Percentiles rank a stretch among this genome's conserved stretches.
Evolutionary conservation across 1,284 basidiomycete species (phyloP).

Genomic region (Phlebopus sp.): DNA sequence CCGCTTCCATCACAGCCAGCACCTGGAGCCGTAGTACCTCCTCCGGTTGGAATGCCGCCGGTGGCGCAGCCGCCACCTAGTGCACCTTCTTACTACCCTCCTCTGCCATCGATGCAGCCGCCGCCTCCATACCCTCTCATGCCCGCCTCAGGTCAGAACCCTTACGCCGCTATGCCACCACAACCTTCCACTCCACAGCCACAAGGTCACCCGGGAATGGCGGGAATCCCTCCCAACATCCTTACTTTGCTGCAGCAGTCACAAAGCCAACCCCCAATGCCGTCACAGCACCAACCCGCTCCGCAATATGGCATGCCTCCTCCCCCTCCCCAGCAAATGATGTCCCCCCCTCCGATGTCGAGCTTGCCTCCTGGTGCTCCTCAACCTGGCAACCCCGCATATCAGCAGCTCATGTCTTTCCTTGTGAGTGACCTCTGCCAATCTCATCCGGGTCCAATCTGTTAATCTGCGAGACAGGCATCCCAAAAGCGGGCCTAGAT

Average conservation of each 20-base stretch:
- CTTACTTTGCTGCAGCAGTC: conserved; percentile 57
- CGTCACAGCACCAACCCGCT: conserved; percentile 35
- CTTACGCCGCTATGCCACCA: conserved; percentile 39
- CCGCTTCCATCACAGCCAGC: conserved; percentile 30
- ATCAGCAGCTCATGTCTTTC: conserved; percentile 55
- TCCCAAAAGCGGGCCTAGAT: conserved; percentile 26
- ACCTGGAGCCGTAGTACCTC: conserved; percentile 33
- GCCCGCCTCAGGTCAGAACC: conserved; percentile 23
- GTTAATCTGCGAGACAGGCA: conserved; percentile 11
- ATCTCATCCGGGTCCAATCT: neutral
- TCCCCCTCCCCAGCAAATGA: conserved; percentile 32
- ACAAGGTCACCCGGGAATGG: conserved; percentile 35
- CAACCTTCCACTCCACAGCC: conserved; percentile 37
- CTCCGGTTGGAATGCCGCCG: conserved; percentile 32
- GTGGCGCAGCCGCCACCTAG: conserved; percentile 35
- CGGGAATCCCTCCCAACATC: conserved; percentile 58
- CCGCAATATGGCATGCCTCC: conserved; percentile 42
- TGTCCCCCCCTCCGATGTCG: conserved; percentile 40
- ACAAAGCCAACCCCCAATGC: conserved; percentile 33
- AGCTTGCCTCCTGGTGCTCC: conserved; percentile 35
- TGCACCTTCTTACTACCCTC: conserved; percentile 41
- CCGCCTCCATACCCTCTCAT: conserved; percentile 37
- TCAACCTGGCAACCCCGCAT: conserved; percentile 40
- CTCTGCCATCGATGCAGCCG: conserved; percentile 38
- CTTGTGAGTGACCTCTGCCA: conserved; percentile 37